Evolutionary conservation across 257 asterid genomes (phyloP).

Genomic region (Lycium ferocissimum): DNA sequence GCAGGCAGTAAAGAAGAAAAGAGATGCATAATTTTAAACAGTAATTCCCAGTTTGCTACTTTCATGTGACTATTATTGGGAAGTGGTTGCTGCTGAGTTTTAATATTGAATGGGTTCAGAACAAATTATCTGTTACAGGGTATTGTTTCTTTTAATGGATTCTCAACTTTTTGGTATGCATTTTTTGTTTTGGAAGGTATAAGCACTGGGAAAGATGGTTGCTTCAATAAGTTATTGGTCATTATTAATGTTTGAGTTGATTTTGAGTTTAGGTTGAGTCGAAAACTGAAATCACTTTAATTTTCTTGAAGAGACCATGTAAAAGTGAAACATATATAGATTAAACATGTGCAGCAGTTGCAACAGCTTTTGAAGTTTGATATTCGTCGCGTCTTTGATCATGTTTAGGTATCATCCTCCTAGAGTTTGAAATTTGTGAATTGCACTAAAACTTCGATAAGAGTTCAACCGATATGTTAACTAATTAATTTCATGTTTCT

Average conservation of each 20-base stretch:
- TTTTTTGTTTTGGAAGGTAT: not conserved
- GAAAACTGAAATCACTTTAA: not conserved
- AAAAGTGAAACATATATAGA: not conserved
- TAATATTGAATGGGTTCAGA: slow-evolving; percentile 11
- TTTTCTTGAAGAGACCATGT: not conserved
- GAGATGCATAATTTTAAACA: not conserved
- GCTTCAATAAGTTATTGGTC: not conserved
- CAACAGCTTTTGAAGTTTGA: slow-evolving; percentile 13
- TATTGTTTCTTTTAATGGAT: not conserved
- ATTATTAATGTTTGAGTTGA: not conserved
- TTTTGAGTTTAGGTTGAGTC: not conserved
- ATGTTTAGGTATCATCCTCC: not conserved
- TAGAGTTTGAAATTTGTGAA: not conserved
- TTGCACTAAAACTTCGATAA: not conserved
- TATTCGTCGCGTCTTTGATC: not conserved
- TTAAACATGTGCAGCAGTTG: slow-evolving; percentile 19
- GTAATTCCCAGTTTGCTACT: slow-evolving; percentile 14
- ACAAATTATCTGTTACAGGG: not conserved
- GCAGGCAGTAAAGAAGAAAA: not conserved
- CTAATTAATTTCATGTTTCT: slow-evolving; percentile 17
- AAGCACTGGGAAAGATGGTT: not conserved
- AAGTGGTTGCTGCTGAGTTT: not conserved
- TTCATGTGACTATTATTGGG: not conserved
- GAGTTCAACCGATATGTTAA: not conserved
- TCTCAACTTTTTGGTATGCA: not conserved